Base-by-base conservation (phyloP, 805 yeast genomes). In the Zygoascus bituminiphila region DNA sequence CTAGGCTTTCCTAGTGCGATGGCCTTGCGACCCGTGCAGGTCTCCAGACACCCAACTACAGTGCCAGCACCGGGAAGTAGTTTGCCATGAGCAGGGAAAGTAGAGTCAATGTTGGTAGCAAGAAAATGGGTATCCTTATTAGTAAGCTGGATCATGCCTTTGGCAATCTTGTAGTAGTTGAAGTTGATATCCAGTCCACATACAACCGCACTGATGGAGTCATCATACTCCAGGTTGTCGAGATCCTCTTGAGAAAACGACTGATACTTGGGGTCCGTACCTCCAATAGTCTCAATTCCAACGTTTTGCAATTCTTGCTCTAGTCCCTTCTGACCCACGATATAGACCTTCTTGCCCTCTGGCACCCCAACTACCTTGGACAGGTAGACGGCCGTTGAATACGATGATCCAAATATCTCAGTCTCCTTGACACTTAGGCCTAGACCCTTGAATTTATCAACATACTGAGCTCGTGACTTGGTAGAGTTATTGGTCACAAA, bases 401-500 rank as follows among this genome's bases (percentile, higher is more conserved):
- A 93, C 4, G 96, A 82, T 2, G 95, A 84, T 6, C 97, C 94
- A 62, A 93, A 89, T 17, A 93, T 80, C 63, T 91, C 95, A 31
- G 78, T 80, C 54, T 71, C 57, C 23, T 51, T 51, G 21, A 67
- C 73, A 9, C 52, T 69, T 41, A 77, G 59, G 1, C 78, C 75
- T 42, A 81, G 80, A 47, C 80, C 78, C 14, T 70, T 74, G 62
- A 93, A 88, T 67, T 93, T 93, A 55, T 71, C 65, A 25, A 84
- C 75, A 64, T 93, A 93, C 37, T 82, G 82, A 29, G 70, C 67
- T 52, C 98, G 73, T 1, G 96, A 84, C 63, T 93, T 91, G 25
- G 97, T 87, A 19, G 96, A 87, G 69, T 93, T 93, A 72, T 93
- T 93, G 41, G 98, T 89, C 24, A 93, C 98, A 68, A 93, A 93